Conservation (phyloP, 495 filamentous ascomycete genomes). For the Evernia prunastri region DNA sequence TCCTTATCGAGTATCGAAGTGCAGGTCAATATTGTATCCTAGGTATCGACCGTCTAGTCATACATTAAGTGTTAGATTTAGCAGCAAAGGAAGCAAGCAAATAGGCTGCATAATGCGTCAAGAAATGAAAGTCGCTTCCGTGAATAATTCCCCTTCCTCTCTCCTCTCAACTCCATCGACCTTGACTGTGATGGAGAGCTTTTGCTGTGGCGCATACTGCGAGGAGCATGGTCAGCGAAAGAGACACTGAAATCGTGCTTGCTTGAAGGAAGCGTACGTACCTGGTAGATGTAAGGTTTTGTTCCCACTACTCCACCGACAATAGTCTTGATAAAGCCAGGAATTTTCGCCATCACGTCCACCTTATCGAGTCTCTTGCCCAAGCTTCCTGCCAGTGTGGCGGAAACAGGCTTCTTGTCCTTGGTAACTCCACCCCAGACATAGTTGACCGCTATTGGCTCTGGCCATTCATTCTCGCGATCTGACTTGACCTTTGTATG, state of each 20-base stretch:
- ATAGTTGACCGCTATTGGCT: constrained; percentile 68
- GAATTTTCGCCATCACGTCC: constrained; percentile 94
- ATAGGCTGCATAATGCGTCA: constrained; percentile 25
- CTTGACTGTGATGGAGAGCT: constrained; percentile 70
- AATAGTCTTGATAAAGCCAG: constrained; percentile 89
- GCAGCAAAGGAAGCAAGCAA: background rate
- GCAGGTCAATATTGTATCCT: background rate
- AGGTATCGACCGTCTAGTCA: constrained; percentile 11
- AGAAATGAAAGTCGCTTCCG: constrained; percentile 90
- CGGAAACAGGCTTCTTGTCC: constrained; percentile 65
- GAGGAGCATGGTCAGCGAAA: background rate
- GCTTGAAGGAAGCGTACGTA: constrained; percentile 41
- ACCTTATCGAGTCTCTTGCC: constrained; percentile 73
- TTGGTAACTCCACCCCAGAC: constrained; percentile 72
- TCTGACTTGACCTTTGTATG: constrained; percentile 67
- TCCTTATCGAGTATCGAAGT: background rate
- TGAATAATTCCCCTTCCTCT: constrained; percentile 73
- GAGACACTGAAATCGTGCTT: background rate
- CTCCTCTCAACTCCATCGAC: constrained; percentile 66
- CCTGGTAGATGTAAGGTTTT: constrained; percentile 96
- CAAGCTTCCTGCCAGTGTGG: constrained; percentile 60
- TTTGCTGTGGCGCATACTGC: constrained; percentile 59
- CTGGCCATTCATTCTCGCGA: constrained; percentile 78
- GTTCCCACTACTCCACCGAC: constrained; percentile 81
- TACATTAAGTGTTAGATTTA: constrained; percentile 6